Evolutionary conservation across 345 rosid genomes (phyloP), one percentile per base, ranked within the genome.

Genomic region (Eucalyptus cladocalyx): DNA sequence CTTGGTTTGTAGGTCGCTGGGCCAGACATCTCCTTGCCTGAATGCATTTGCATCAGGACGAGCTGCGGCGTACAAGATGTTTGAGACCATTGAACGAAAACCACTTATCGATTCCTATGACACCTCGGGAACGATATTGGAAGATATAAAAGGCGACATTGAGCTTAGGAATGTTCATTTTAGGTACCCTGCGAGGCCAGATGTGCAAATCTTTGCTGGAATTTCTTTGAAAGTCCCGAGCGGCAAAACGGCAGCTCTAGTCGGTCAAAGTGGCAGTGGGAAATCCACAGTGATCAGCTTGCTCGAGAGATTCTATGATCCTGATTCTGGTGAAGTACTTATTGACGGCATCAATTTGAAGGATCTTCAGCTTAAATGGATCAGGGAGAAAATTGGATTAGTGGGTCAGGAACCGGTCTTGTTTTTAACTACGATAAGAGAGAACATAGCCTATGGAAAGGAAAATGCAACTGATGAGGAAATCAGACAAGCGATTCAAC

Each of bases 241-340:
- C 24, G 95, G 95, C 13, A 92, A 91, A 88, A 95, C 95, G 26
- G 93, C 93, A 58, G 96, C 97, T 69, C 88, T 95, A 47, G 96
- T 95, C 19, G 97, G 96, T 28, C 96, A 95, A 51, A 95, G 97
- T 86, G 97, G 97, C 28, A 95, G 96, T 50, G 97, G 97, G n/a
- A 95, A 95, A 90, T 95, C 97, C 49, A 95, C 97, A 10, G 96
- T 95, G 3, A 90, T 95, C 40, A 93, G 96, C 93, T 93, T 95
- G 16, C 23, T 95, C 16, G 96, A 95, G 92, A 92, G 97, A 60
- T 95, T 95, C 90, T 95, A 95, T 87, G 97, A 95, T 91, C 97
- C 97, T 51, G 93, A 93, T 47, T 90, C 96, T 6, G 96, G 97
- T 34, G 93, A 94, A 90, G 95, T 95, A 30, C 92, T 93, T 48